Percentiles rank a stretch among this genome's conserved stretches.
Conservation (phyloP, 306 rosid genomes). For the Castanopsis chinensis region DNA sequence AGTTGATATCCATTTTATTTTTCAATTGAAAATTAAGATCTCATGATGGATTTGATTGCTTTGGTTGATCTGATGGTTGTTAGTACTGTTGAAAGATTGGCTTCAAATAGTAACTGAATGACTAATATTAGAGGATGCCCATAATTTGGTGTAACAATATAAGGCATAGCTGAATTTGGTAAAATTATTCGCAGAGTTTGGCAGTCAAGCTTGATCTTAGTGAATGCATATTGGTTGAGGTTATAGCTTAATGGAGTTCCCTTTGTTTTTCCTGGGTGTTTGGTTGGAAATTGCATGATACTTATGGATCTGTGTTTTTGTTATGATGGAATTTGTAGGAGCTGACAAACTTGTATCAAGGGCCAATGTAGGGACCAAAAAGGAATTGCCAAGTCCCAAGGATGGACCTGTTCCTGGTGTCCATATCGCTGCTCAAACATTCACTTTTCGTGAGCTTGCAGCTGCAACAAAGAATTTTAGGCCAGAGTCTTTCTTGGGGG, state of each 20-base stretch:
- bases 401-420: slow-evolving; percentile 46
- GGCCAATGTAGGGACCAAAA: slow-evolving; percentile 58
- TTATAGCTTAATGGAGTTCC: slow-evolving; percentile 21
- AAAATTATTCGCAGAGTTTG: not conserved
- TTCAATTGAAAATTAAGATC: slow-evolving; percentile 27
- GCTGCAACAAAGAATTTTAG: slow-evolving; percentile 75
- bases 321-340: slow-evolving; percentile 45
- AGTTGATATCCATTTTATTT: slow-evolving; percentile 5
- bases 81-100: slow-evolving; percentile 5
- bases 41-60: slow-evolving; percentile 26
- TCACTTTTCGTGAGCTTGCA: slow-evolving; percentile 84
- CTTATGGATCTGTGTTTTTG: slow-evolving; percentile 25
- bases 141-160: slow-evolving; percentile 1
- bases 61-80: slow-evolving; percentile 17
- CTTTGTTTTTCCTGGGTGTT: not conserved
- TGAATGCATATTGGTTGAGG: slow-evolving; percentile 1
- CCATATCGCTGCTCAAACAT: slow-evolving; percentile 81
- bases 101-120: not conserved
- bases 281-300: slow-evolving; percentile 1
- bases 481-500: slow-evolving; percentile 83
- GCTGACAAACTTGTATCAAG: slow-evolving; percentile 59
- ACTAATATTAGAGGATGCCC: not conserved
- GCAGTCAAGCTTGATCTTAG: slow-evolving; percentile 1
- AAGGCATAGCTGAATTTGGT: slow-evolving; percentile 9
- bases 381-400: slow-evolving; percentile 61